Conservation (phyloP, 352 stramenopile genomes). For the Phytopythium chamaehyphon region DNA sequence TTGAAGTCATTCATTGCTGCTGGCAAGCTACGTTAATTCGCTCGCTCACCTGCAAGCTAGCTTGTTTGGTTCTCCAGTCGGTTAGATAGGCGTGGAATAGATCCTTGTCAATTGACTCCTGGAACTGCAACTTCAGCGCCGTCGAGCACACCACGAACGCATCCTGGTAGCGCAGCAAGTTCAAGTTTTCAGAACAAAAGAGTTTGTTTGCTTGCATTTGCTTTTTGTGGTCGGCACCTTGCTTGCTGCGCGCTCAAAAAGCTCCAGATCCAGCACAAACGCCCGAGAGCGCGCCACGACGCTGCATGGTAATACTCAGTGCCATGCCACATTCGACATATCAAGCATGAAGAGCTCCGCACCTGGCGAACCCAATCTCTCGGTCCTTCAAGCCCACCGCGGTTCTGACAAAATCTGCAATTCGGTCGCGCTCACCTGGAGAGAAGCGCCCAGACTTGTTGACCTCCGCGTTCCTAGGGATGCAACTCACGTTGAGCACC, state of each 20-base stretch:
- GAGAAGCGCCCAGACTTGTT: constrained; percentile 13
- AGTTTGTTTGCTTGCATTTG: background rate
- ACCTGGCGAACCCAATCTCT: constrained; percentile 22
- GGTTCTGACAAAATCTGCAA: constrained; percentile 30
- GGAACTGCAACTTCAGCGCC: constrained; percentile 56
- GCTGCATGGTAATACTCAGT: constrained; percentile 9
- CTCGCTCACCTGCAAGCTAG: constrained; percentile 18
- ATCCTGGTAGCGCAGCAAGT: constrained; percentile 22
- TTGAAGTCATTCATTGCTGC: background rate
- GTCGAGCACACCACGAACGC: constrained; percentile 50
- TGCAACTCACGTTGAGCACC: background rate
- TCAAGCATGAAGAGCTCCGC: background rate
- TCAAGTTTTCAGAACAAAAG: background rate
- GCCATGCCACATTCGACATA: background rate
- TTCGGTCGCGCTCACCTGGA: constrained; percentile 17
- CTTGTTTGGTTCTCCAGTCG: constrained; percentile 35
- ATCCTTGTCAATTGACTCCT: constrained; percentile 45
- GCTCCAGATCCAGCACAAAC: constrained; percentile 29
- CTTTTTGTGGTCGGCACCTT: constrained; percentile 16
- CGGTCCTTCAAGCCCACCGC: constrained; percentile 26
- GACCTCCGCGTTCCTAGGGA: constrained; percentile 38
- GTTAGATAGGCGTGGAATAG: constrained; percentile 50
- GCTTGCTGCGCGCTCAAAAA: constrained; percentile 53
- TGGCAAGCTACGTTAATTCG: background rate
- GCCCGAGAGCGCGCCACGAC: constrained; percentile 17